Conservation (phyloP, 164 flowering plant genomes). For the Aristolochia californica region DNA sequence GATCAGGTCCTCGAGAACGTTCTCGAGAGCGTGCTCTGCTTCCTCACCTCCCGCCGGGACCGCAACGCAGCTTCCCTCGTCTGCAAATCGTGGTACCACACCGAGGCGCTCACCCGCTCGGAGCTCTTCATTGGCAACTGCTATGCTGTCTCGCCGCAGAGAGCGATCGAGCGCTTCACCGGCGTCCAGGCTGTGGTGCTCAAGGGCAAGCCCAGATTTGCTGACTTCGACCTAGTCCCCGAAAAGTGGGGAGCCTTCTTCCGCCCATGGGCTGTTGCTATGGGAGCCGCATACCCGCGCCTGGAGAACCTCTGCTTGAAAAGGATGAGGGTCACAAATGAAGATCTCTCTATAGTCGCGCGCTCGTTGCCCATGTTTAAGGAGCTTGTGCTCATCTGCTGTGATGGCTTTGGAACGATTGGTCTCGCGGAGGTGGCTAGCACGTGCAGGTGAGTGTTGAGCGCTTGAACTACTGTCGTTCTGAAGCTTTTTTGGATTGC, state of each 20-base stretch:
- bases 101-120: conserved; percentile 61
- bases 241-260: conserved; percentile 75
- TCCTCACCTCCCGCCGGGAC: conserved; percentile 60
- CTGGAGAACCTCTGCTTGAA: conserved; percentile 63
- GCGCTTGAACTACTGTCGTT: too few relatives aligned
- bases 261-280: conserved; percentile 45
- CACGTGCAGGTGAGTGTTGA: conserved; percentile 49
- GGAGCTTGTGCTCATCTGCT: conserved; percentile 65
- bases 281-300: conserved; percentile 36
- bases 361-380: conserved; percentile 39
- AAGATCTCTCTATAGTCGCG: conserved; percentile 48
- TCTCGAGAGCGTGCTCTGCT: conserved; percentile 65
- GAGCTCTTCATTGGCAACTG: conserved; percentile 84
- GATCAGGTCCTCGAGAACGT: conserved; percentile 81
- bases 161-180: conserved; percentile 41
- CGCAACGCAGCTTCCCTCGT: conserved; percentile 81
- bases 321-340: conserved; percentile 66
- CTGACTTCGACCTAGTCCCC: conserved; percentile 73
- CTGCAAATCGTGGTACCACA: conserved; percentile 72
- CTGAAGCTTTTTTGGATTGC: too few relatives aligned
- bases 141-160: conserved; percentile 55
- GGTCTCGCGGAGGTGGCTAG: conserved; percentile 61
- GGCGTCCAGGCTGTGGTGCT: conserved; percentile 39
- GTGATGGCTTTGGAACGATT: conserved; percentile 77
- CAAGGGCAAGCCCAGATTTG: conserved; percentile 83